phyloP scores from a whole-genome alignment of 345 rosid species.

The Hypericum perforatum region DNA sequence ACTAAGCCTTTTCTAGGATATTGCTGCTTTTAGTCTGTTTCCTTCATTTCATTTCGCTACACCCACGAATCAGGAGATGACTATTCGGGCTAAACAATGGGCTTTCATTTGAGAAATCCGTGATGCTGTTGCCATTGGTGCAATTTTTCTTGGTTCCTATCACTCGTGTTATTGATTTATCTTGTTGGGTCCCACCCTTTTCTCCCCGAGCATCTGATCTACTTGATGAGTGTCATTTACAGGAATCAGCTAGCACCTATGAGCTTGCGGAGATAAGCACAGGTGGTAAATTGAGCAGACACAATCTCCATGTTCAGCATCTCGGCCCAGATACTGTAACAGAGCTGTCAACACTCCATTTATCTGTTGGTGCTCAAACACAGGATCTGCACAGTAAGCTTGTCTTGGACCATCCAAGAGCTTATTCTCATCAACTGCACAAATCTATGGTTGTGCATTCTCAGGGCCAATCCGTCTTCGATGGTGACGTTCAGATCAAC shows the following conservation, averaged over 20 bases:
- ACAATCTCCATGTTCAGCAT: slow-evolving; percentile 84
- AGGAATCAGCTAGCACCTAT: slow-evolving; percentile 68
- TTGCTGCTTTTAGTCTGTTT: too few relatives aligned
- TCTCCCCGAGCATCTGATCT: not conserved
- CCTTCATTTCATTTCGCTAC: too few relatives aligned
- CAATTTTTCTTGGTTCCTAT: too few relatives aligned
- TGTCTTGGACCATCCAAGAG: slow-evolving; percentile 84
- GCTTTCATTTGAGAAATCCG: too few relatives aligned
- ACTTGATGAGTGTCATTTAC: slow-evolving; percentile 7
- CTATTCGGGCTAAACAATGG: too few relatives aligned
- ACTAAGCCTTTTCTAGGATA: too few relatives aligned
- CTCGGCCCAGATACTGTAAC: slow-evolving; percentile 82
- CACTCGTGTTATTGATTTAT: too few relatives aligned
- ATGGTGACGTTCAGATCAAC: slow-evolving; percentile 84
- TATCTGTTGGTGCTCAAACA: slow-evolving; percentile 55
- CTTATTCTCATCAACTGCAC: slow-evolving; percentile 69
- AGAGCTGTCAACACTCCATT: slow-evolving; percentile 67
- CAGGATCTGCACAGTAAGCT: slow-evolving; percentile 85
- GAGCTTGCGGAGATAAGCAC: slow-evolving; percentile 86
- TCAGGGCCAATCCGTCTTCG: slow-evolving; percentile 82
- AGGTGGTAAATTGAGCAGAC: slow-evolving; percentile 88
- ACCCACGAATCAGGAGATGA: too few relatives aligned
- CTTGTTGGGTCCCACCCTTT: too few relatives aligned
- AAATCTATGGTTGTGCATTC: slow-evolving; percentile 93
- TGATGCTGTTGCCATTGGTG: too few relatives aligned